These are phyloP conservation scores for Tulasnella sp. DNA, from an alignment of 768 basidiomycete genomes.

Conservation along the genomic window DNA sequence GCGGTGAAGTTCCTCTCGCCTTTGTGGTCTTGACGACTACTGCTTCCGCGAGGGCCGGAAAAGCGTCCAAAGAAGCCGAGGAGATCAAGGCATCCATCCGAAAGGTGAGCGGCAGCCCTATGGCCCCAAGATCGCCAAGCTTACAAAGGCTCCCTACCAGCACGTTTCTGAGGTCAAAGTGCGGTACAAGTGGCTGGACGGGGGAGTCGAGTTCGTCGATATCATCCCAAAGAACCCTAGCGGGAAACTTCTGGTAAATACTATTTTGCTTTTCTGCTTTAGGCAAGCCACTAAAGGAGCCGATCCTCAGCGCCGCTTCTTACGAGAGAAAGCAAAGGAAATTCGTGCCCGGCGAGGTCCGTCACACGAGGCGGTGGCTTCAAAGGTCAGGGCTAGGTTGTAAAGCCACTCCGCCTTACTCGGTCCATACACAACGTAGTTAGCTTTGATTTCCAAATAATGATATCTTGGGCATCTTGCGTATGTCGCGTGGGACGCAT, in stretches of 20 bases:
- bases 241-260: constrained; percentile 45
- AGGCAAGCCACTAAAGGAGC: neutral
- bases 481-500: neutral
- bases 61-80: constrained; percentile 45
- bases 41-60: constrained; percentile 47
- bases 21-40: constrained; percentile 59
- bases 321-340: constrained; percentile 35
- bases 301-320: constrained; percentile 30
- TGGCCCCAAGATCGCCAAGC: neutral
- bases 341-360: constrained; percentile 11
- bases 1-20: constrained; percentile 70
- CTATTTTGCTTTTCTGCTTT: neutral
- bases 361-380: constrained; percentile 15
- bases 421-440: constrained; percentile 10
- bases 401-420: constrained; percentile 18
- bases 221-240: constrained; percentile 66
- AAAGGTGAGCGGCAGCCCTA: constrained; percentile 54
- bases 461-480: neutral
- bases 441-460: constrained; percentile 12
- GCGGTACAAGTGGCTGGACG: constrained; percentile 61
- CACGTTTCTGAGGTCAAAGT: constrained; percentile 60
- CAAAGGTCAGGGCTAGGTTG: constrained; percentile 21
- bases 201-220: constrained; percentile 61
- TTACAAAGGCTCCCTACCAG: neutral
- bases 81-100: constrained; percentile 53